Base-by-base conservation (phyloP, 495 filamentous ascomycete genomes). In the Neurospora sp. region DNA sequence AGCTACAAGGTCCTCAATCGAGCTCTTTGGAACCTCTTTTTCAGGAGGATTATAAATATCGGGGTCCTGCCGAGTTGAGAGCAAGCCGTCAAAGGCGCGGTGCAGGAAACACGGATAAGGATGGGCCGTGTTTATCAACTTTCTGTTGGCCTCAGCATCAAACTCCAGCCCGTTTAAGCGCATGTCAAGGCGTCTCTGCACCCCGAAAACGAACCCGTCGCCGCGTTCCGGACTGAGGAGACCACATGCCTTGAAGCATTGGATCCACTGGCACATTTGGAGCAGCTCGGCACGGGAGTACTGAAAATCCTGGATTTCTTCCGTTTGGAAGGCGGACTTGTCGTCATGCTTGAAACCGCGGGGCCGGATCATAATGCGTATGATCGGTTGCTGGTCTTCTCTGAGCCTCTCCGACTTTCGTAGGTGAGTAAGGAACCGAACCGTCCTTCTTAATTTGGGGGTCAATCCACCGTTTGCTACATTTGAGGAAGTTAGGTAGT, bases 191-290 rank as follows among this genome's bases (percentile, higher is more conserved):
- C 69, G n/a, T 20, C 22, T 2, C 5, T 2, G 72, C 2, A 82
- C 72, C 2, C 84, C 84, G 76, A 86, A 83, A 3, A 86, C 84
- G 70, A 86, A 86, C 20, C 84, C 84, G 61, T 86, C 84, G 3
- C 82, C 83, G 10, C 74, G 76, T 0, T 42, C 69, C 16, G 74
- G 48, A n/a, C 73, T 44, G 2, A 84, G 46, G 5, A 81, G 35
- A 3, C 77, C 77, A 0, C 72, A 71, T 7, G 72, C 42, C 42
- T 74, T 78, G 53, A 86, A 59, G 5, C 14, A 11, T 59, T 59
- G 20, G 11, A 59, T 59, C 11, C 20, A 83, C 0, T 22, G 41
- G 2, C 2, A 12, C 18, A 86, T 82, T 14, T 68, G n/a, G 35
- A 74, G 73, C 83, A 84, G 71, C 16, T 85, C 83, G 18, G 68